phyloP scores from a whole-genome alignment of 176 grass and related monocot genomes.

The Carex pumila region DNA sequence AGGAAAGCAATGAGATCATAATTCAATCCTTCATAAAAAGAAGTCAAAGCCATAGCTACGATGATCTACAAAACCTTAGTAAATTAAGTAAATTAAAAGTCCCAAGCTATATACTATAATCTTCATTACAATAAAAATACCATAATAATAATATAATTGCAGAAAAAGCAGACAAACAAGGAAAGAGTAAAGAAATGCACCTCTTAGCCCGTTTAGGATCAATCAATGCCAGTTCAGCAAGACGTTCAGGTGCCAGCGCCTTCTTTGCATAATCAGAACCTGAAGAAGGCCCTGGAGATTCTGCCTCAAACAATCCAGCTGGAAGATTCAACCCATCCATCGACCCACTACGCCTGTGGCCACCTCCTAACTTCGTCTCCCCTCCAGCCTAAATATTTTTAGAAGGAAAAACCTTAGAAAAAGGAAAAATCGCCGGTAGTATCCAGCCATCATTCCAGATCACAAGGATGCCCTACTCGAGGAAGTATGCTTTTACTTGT shows the following conservation, averaged over 20 bases:
- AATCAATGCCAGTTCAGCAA: conserved; percentile 67
- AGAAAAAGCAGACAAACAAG: neutral
- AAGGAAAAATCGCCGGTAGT: no score
- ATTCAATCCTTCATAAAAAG: neutral
- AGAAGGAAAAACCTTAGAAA: neutral
- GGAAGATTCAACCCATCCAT: conserved; percentile 51
- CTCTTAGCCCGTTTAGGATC: conserved; percentile 97
- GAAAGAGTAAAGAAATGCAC: conserved; percentile 10
- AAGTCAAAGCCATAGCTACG: neutral
- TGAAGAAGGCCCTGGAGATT: conserved; percentile 32
- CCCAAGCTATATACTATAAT: neutral
- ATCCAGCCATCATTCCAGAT: no score
- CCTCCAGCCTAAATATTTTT: neutral
- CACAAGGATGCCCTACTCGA: no score
- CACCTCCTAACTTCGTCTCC: conserved; percentile 3
- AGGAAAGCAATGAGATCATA: neutral
- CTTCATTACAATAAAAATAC: neutral
- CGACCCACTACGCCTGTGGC: conserved; percentile 73
- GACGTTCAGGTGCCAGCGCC: conserved; percentile 61
- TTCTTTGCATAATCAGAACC: conserved; percentile 84
- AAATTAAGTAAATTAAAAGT: neutral
- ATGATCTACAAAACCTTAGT: neutral
- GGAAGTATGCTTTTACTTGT: neutral
- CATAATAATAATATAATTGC: neutral
- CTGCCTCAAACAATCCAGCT: conserved; percentile 50